Evolutionary conservation across 495 filamentous ascomycete genomes (phyloP).

Genomic region (Podospora sp.): DNA sequence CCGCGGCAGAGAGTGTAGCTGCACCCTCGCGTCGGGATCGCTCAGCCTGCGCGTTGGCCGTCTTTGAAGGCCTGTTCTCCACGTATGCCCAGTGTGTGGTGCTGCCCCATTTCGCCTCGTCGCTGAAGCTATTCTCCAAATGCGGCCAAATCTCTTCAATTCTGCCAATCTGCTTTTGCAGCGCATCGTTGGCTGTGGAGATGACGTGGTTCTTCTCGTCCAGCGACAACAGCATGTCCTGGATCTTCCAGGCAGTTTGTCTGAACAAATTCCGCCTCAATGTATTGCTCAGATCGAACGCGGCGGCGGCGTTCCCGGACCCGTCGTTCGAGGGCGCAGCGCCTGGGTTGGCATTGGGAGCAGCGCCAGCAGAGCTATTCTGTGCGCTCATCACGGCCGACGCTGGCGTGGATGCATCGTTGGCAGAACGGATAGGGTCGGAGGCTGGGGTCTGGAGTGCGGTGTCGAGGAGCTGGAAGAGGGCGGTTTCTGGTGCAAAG

Average conservation of each 20-base stretch:
- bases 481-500: constrained; percentile 69
- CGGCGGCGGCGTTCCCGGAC: constrained; percentile 39
- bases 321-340: constrained; percentile 42
- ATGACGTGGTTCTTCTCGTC: constrained; percentile 98
- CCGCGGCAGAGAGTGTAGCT: constrained; percentile 66
- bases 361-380: constrained; percentile 46
- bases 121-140: constrained; percentile 86
- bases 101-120: constrained; percentile 89
- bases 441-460: constrained; percentile 63
- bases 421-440: constrained; percentile 40
- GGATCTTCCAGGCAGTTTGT: constrained; percentile 58
- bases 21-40: constrained; percentile 76
- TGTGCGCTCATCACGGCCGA: constrained; percentile 49
- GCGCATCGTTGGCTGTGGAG: constrained; percentile 81
- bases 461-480: constrained; percentile 68
- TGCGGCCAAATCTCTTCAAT: constrained; percentile 82
- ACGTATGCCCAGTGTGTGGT: constrained; percentile 93
- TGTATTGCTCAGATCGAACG: constrained; percentile 53
- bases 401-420: constrained; percentile 45
- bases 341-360: constrained; percentile 30
- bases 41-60: constrained; percentile 61
- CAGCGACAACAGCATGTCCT: constrained; percentile 77
- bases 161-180: constrained; percentile 81
- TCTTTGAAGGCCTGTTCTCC: constrained; percentile 73
- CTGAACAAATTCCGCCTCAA: constrained; percentile 69